Conservation (phyloP, 768 basidiomycete species). For the Phanerodontia chrysosporium region DNA sequence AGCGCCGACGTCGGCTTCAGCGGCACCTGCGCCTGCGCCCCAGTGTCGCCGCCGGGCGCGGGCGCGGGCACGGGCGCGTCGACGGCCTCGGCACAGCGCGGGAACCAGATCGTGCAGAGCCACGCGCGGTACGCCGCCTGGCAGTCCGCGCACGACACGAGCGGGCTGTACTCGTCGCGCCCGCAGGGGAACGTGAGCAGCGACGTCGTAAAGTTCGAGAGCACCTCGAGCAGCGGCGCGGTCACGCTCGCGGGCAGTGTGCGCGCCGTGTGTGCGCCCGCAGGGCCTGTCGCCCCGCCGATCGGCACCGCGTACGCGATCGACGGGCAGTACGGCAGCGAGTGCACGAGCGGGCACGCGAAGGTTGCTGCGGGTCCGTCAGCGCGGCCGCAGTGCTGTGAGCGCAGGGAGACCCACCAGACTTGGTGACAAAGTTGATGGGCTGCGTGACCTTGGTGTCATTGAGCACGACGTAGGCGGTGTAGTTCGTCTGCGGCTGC, state of each 20-base stretch:
- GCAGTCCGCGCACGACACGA: slow-evolving; percentile 76
- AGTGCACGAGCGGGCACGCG: slow-evolving; percentile 63
- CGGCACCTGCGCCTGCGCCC: no score
- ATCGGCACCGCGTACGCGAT: slow-evolving; percentile 70
- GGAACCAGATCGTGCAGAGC: slow-evolving; percentile 71
- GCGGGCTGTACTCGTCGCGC: slow-evolving; percentile 72
- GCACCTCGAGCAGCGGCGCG: slow-evolving; percentile 46
- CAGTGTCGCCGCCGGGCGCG: no score
- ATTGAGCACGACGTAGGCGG: slow-evolving; percentile 60
- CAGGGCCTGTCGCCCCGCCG: no score
- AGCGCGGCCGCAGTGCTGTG: no score
- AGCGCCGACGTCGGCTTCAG: slow-evolving; percentile 49
- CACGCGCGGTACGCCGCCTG: slow-evolving; percentile 68
- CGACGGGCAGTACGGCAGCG: slow-evolving; percentile 70
- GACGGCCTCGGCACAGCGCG: slow-evolving; percentile 62
- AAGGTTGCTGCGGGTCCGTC: slow-evolving; percentile 46
- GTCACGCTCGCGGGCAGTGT: slow-evolving; percentile 50
- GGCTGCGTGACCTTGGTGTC: slow-evolving; percentile 59
- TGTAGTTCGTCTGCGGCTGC: slow-evolving; percentile 69
- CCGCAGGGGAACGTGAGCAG: slow-evolving; percentile 77
- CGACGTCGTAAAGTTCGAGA: slow-evolving; percentile 72
- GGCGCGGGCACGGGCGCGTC: slow-evolving; percentile 45
- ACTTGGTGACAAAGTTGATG: slow-evolving; percentile 72
- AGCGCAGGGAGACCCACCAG: slow-evolving; percentile 38
- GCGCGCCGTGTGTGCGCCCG: slow-evolving; percentile 45